Conservation (phyloP, 257 asterid species). For the Sherardia arvensis region DNA sequence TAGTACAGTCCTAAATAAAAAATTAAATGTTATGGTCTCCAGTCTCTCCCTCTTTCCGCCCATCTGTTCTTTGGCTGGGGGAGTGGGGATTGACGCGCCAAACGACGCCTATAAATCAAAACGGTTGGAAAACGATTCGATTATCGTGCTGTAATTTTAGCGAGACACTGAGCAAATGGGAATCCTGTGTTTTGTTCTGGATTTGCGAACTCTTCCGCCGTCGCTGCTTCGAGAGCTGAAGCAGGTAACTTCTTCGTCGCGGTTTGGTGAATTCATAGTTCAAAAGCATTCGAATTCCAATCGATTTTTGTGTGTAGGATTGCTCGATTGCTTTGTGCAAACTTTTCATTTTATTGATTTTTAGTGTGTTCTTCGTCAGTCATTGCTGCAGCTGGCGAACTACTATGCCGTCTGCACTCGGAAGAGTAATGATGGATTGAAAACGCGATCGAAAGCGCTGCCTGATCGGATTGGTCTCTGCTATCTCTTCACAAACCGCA, state of each 20-base stretch:
- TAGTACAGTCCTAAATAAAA: too few species aligned
- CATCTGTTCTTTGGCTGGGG: neutral
- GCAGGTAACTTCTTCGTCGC: slow-evolving; percentile 38
- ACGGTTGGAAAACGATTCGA: neutral
- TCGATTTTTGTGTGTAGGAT: slow-evolving; percentile 7
- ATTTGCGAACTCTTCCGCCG: slow-evolving; percentile 66
- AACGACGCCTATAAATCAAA: neutral
- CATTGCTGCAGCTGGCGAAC: slow-evolving; percentile 81
- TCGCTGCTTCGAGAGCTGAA: slow-evolving; percentile 68
- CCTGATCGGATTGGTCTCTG: slow-evolving; percentile 80
- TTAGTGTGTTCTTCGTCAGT: slow-evolving; percentile 24
- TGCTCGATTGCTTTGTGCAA: neutral
- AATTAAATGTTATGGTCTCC: neutral
- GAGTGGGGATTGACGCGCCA: slow-evolving; percentile 13
- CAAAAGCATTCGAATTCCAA: neutral
- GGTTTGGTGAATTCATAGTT: neutral
- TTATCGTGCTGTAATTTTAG: neutral
- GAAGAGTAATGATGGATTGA: slow-evolving; percentile 8
- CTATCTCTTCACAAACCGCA: slow-evolving; percentile 46
- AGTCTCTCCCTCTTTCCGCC: neutral
- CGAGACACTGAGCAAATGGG: slow-evolving; percentile 28
- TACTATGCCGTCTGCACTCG: slow-evolving; percentile 51
- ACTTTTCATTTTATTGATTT: slow-evolving; percentile 2
- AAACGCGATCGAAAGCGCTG: slow-evolving; percentile 35
- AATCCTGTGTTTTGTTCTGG: slow-evolving; percentile 72